Evolutionary conservation across 768 basidiomycete genomes (phyloP).

Genomic region (Dacryopinax spathularia): DNA sequence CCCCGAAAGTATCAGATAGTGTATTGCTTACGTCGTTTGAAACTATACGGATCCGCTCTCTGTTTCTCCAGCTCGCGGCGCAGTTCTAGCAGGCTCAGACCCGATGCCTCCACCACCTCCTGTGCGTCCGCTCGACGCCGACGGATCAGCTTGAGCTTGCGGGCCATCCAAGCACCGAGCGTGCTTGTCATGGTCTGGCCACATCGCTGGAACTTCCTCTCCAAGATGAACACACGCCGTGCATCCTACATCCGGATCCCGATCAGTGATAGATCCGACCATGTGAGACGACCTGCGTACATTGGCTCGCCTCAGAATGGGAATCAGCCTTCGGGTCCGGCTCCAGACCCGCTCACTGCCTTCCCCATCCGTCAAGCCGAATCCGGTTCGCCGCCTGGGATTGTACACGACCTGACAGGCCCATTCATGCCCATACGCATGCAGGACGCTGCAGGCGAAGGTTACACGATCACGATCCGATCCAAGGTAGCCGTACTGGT

Average conservation of each 20-base stretch:
- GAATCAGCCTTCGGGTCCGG: constrained; percentile 24
- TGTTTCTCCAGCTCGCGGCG: not conserved
- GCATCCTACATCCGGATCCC: not conserved
- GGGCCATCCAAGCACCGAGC: not conserved
- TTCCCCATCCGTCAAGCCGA: constrained; percentile 27
- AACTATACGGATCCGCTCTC: not conserved
- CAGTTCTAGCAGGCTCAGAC: not conserved
- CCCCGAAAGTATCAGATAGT: not conserved
- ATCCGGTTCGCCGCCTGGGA: constrained; percentile 19
- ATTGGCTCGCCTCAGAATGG: constrained; percentile 21
- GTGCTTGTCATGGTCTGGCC: not conserved
- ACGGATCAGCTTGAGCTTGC: not conserved
- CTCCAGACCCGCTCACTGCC: constrained; percentile 27
- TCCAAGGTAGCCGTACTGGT: constrained; percentile 10
- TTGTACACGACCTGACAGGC: constrained; percentile 26
- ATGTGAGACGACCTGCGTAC: constrained; percentile 20
- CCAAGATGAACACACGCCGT: not conserved
- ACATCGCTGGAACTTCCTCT: not conserved
- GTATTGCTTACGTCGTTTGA: not conserved
- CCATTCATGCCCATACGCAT: constrained; percentile 30
- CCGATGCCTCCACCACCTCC: not conserved
- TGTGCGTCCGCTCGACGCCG: not conserved
- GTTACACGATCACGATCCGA: constrained; percentile 10
- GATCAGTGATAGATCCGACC: not conserved
- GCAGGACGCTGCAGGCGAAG: constrained; percentile 27